These are phyloP conservation scores for Lachnellula arida DNA, from an alignment of 2,329 filamentous ascomycete species.

Conservation along the genomic window DNA sequence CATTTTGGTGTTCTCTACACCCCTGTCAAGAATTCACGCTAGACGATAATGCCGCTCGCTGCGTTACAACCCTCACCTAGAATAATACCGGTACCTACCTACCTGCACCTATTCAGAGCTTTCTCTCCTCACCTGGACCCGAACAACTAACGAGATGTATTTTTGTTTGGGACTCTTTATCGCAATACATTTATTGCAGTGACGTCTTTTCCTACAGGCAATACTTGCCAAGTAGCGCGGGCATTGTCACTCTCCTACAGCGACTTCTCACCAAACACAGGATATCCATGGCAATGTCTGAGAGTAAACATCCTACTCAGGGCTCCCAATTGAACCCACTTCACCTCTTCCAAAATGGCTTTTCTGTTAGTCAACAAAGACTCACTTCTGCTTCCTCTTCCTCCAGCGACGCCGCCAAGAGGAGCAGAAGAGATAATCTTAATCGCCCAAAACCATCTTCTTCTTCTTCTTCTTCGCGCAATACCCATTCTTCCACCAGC, in stretches of 20 bases:
- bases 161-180: neutral
- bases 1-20: too few species aligned
- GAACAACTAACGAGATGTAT: neutral
- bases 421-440: slow-evolving; percentile 14
- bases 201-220: neutral
- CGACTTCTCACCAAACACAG: neutral
- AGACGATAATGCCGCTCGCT: too few species aligned
- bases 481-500: slow-evolving; percentile 23
- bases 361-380: slow-evolving; percentile 8
- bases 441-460: slow-evolving; percentile 18
- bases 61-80: too few species aligned
- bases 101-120: neutral
- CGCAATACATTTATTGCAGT: slow-evolving; percentile 2
- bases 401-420: slow-evolving; percentile 23
- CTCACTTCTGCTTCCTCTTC: slow-evolving; percentile 22
- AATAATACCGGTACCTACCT: too few species aligned
- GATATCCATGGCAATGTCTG: slow-evolving; percentile 13
- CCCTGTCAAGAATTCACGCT: too few species aligned
- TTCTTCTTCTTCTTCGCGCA: slow-evolving; percentile 21
- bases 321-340: slow-evolving; percentile 21
- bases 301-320: slow-evolving; percentile 9
- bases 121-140: neutral
- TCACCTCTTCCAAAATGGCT: slow-evolving; percentile 23
- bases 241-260: neutral
- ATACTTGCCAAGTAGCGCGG: neutral